Percentiles rank a stretch among this genome's conserved stretches.
phyloP scores from a whole-genome alignment of 1,284 basidiomycete species.

The Cerrena zonata region DNA sequence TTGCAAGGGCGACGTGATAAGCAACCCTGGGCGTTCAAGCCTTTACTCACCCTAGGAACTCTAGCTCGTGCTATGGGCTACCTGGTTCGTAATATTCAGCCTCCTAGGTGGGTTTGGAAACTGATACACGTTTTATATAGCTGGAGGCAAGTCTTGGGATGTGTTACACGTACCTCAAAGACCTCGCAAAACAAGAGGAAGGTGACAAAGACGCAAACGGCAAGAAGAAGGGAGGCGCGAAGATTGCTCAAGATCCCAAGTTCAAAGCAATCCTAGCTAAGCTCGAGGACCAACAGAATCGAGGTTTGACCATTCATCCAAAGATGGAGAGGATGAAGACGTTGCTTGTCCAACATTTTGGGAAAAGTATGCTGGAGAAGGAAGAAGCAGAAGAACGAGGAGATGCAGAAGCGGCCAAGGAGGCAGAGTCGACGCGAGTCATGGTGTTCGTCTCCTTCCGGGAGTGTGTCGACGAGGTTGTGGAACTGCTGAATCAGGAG shows the following conservation, averaged over 20 bases:
- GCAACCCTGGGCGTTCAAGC: conserved; percentile 20
- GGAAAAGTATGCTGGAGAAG: conserved; percentile 42
- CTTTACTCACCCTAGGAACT: conserved; percentile 25
- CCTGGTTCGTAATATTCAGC: conserved; percentile 61
- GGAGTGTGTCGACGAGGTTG: conserved; percentile 87
- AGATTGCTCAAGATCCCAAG: conserved; percentile 47
- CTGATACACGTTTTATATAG: conserved; percentile 34
- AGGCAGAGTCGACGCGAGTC: conserved; percentile 56
- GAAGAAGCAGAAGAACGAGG: conserved; percentile 31
- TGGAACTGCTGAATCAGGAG: conserved; percentile 69
- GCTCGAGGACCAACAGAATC: conserved; percentile 50
- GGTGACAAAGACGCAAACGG: conserved; percentile 28
- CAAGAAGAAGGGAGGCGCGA: conserved; percentile 33
- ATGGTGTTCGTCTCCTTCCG: conserved; percentile 95
- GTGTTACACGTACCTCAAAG: conserved; percentile 63
- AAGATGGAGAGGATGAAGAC: conserved; percentile 85
- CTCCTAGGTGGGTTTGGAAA: not conserved
- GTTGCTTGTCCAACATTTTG: conserved; percentile 79
- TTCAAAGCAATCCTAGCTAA: conserved; percentile 62
- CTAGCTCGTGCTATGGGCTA: conserved; percentile 79
- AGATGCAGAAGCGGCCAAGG: conserved; percentile 15
- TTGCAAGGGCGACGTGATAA: conserved; percentile 31
- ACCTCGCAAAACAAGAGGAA: conserved; percentile 27
- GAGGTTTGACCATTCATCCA: conserved; percentile 71
- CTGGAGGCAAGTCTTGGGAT: conserved; percentile 77